A percentile compares a stretch with the other conserved stretches of the same genome.
These are phyloP conservation scores for Solanum peruvianum DNA, from an alignment of 257 asterid genomes.

Conservation along the genomic window DNA sequence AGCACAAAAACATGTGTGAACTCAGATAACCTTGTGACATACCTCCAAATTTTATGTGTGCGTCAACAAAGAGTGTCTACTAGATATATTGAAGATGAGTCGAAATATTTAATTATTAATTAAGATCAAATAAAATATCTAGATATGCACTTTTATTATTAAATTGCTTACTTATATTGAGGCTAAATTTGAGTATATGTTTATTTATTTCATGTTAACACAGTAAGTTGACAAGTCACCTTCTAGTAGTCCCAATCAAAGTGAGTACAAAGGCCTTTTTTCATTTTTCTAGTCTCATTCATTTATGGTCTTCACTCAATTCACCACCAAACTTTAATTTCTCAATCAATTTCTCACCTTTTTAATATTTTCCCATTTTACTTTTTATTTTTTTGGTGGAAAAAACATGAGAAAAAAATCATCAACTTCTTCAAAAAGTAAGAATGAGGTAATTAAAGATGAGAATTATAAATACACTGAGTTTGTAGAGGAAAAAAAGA, in stretches of 20 bases:
- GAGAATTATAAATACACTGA: background rate
- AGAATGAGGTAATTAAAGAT: background rate
- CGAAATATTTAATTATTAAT: background rate
- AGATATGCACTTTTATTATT: background rate
- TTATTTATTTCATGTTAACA: background rate
- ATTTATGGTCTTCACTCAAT: slow-evolving; percentile 7
- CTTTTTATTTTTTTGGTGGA: background rate
- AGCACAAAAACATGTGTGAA: background rate
- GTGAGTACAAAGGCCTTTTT: background rate
- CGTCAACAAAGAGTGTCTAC: background rate
- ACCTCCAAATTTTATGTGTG: background rate
- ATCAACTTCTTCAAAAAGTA: slow-evolving; percentile 6
- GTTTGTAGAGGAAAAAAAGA: background rate
- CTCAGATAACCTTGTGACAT: too few relatives aligned
- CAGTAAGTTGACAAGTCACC: slow-evolving; percentile 8
- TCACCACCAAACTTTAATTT: slow-evolving; percentile 8
- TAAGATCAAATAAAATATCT: background rate
- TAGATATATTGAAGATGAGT: background rate
- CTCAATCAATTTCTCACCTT: slow-evolving; percentile 1
- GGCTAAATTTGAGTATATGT: background rate
- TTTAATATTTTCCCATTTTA: background rate
- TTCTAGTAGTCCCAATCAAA: slow-evolving; percentile 7
- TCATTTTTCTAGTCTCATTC: background rate
- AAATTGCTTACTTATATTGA: background rate
- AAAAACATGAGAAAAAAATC: slow-evolving; percentile 6